Evolutionary conservation across 176 grass and related monocot species (phyloP).

Genomic region (Avena sativa): DNA sequence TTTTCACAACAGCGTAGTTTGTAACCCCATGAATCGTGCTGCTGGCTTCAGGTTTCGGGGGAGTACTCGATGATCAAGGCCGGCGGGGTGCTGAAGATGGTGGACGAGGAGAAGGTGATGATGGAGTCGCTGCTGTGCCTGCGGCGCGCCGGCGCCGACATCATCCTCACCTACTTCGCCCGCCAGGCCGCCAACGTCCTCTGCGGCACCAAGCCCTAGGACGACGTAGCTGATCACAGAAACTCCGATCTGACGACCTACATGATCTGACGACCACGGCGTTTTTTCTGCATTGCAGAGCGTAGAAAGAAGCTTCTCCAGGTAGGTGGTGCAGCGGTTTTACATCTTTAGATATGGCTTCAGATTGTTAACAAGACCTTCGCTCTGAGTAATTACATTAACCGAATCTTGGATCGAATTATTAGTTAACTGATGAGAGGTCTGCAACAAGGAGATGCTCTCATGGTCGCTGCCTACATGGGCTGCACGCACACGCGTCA

Average conservation of each 20-base stretch:
- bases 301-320: not conserved
- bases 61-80: constrained; percentile 99
- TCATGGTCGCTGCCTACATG: not conserved
- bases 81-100: constrained; percentile 66
- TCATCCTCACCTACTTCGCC: constrained; percentile 93
- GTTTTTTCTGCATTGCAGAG: not conserved
- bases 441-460: not conserved
- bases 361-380: too few species aligned
- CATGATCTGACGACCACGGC: not conserved
- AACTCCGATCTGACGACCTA: too few species aligned
- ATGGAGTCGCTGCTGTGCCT: constrained; percentile 96
- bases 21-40: too few species aligned
- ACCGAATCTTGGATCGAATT: not conserved
- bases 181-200: constrained; percentile 84
- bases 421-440: not conserved
- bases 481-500: not conserved
- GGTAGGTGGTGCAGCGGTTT: too few species aligned
- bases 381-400: too few species aligned
- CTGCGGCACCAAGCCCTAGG: constrained; percentile 43
- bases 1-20: too few species aligned
- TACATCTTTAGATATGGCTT: too few species aligned
- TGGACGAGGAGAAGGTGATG: constrained; percentile 98
- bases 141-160: constrained; percentile 75
- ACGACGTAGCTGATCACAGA: not conserved
- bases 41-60: constrained; percentile 84